Base-by-base conservation (phyloP, 306 rosid species). In the Pterocarpus santalinus region DNA sequence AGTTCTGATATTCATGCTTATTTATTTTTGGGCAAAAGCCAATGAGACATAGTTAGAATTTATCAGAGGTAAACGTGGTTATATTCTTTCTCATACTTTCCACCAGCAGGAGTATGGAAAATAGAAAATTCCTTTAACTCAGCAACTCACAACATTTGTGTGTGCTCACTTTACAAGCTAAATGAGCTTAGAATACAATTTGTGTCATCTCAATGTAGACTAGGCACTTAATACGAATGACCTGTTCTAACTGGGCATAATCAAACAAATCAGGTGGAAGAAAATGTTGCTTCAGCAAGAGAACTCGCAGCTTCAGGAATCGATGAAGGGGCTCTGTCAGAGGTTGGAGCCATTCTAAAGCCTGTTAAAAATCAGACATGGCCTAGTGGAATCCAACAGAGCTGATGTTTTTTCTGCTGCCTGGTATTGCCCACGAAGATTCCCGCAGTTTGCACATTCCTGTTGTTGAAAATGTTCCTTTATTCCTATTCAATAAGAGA, bases 361-460 rank as follows among this genome's bases (percentile, higher is more conserved):
- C 94, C 94, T 14, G 93, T 90, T 13, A 93, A 91, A 91, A 93
- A 93, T 57, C 97, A 90, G 75, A 80, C 97, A 51, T 95, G 99
- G 98, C 91, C 93, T 28, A 95, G 97, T 82, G 99, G 99, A 86
- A 87, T 84, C 82, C 94, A 88, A 84, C 81, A 83, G 82, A 83
- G 88, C 84, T 95, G 89, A 91, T 61, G 34, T 52, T n/a, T 69
- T 72, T 39, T 34, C 74, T 7, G 32, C 46, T 71, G 73, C 41
- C 22, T 53, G 38, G 80, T 51, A 30, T 72, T 79, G 49, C 74
- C 28, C 77, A 22, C 5, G 72, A 72, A 49, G 80, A 75, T 13
- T 32, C 64, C 38, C 13, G 1, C 46, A 22, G 46, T 17, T 72
- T 57, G 52, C 28, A 47, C 70, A 55, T 60, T 76, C 76, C 52